phyloP scores from a whole-genome alignment of 2,329 filamentous ascomycete species.

The Cadophora sp. region DNA sequence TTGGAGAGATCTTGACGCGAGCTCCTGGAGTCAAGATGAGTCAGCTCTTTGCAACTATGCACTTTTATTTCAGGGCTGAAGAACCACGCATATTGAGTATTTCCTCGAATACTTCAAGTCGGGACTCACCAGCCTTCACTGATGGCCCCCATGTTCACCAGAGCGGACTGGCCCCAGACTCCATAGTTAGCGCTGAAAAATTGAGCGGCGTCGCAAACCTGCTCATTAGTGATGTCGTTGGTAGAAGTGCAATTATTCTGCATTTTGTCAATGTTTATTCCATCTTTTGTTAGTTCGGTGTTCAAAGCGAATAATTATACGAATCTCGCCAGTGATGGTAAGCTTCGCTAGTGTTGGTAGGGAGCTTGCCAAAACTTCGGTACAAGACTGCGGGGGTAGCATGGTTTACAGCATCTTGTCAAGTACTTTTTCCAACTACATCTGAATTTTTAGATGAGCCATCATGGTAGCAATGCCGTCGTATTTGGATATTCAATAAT shows the following conservation, averaged over 20 bases:
- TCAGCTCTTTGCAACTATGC: neutral
- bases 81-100: too few species aligned
- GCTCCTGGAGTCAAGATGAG: neutral
- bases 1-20: conserved; percentile 22
- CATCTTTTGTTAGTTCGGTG: neutral
- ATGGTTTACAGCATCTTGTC: too few species aligned
- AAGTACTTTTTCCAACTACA: too few species aligned
- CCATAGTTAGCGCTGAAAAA: conserved; percentile 31
- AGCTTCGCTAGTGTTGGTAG: neutral
- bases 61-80: too few species aligned
- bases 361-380: too few species aligned
- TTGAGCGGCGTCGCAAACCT: conserved; percentile 20
- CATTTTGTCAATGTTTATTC: neutral
- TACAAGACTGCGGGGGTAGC: too few species aligned
- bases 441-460: too few species aligned
- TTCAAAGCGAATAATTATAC: too few species aligned
- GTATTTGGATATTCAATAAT: too few species aligned
- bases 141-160: conserved; percentile 15
- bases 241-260: neutral
- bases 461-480: too few species aligned
- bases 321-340: neutral
- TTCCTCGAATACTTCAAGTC: too few species aligned
- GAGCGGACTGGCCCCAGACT: conserved; percentile 25
- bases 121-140: conserved; percentile 20
- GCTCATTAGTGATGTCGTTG: conserved; percentile 19